Percentiles rank a stretch among this genome's conserved stretches.
Evolutionary conservation across 805 yeast species (phyloP).

Genomic region (Nakazawaea anatomiae): DNA sequence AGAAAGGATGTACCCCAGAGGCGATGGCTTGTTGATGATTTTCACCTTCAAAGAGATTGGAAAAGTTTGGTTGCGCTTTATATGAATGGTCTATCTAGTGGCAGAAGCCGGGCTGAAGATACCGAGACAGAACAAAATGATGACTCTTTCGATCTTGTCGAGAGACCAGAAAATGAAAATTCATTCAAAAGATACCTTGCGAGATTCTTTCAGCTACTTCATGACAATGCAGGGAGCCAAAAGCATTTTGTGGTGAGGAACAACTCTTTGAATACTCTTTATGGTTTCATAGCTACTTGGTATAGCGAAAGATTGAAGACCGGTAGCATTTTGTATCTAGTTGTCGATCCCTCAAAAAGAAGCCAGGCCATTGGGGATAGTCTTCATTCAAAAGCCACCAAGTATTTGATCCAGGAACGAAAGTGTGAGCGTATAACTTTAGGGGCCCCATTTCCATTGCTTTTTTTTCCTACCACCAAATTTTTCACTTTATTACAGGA

Average conservation of each 20-base stretch:
- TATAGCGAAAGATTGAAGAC: conserved; percentile 26
- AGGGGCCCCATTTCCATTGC: conserved; percentile 44
- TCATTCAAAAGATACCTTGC: conserved; percentile 15
- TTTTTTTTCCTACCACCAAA: conserved; percentile 13
- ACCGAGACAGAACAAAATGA: background rate
- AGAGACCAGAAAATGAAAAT: conserved; percentile 15
- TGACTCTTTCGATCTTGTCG: conserved; percentile 13
- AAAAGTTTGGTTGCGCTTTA: conserved; percentile 37
- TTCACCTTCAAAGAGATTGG: conserved; percentile 45
- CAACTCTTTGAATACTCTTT: conserved; percentile 45
- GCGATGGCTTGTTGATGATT: conserved; percentile 55
- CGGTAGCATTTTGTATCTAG: conserved; percentile 40
- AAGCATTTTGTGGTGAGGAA: conserved; percentile 53
- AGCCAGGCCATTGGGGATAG: conserved; percentile 51
- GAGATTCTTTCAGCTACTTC: conserved; percentile 15
- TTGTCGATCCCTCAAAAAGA: conserved; percentile 49
- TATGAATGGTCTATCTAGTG: conserved; percentile 27
- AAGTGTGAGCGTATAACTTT: conserved; percentile 32
- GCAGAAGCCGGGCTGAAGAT: conserved; percentile 10
- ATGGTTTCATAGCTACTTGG: conserved; percentile 54
- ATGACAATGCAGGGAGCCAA: conserved; percentile 22
- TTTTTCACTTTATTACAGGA: conserved; percentile 7
- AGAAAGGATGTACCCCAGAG: conserved; percentile 14
- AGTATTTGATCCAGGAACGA: conserved; percentile 39
- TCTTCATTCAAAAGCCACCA: conserved; percentile 45